Conservation (phyloP, 306 rosid species). For the Rosa rugosa region DNA sequence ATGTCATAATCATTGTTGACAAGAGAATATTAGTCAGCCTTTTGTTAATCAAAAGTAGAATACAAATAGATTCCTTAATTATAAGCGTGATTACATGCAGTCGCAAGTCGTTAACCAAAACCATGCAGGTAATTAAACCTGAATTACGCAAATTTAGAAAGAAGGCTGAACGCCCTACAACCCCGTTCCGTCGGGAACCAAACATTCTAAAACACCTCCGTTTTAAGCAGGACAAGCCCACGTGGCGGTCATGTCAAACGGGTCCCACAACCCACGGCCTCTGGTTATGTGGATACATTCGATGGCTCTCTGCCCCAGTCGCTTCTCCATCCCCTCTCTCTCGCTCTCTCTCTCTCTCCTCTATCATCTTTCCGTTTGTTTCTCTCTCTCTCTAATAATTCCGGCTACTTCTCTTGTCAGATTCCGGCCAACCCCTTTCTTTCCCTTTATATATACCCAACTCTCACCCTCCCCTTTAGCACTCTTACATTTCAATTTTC, state of each 20-base stretch:
- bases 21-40: background rate
- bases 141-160: background rate
- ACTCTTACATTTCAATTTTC: background rate
- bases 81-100: constrained; percentile 2
- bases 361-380: background rate
- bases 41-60: background rate
- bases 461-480: constrained; percentile 6
- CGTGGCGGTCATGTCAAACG: constrained; percentile 49
- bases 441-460: constrained; percentile 34
- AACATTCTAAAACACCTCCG: constrained; percentile 9
- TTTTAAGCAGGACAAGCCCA: constrained; percentile 34
- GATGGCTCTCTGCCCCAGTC: constrained; percentile 35
- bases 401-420: constrained; percentile 34
- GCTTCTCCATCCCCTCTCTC: constrained; percentile 12
- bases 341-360: constrained; percentile 6
- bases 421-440: constrained; percentile 40
- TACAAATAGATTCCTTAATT: background rate
- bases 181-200: constrained; percentile 18
- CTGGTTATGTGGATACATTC: constrained; percentile 40
- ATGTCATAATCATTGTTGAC: background rate
- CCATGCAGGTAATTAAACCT: background rate
- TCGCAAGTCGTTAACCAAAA: background rate
- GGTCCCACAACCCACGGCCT: constrained; percentile 44
- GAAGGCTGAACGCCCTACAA: background rate
- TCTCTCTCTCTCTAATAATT: constrained; percentile 37